phyloP scores from a whole-genome alignment of 768 basidiomycete species.

The Tephrocybe sp. region DNA sequence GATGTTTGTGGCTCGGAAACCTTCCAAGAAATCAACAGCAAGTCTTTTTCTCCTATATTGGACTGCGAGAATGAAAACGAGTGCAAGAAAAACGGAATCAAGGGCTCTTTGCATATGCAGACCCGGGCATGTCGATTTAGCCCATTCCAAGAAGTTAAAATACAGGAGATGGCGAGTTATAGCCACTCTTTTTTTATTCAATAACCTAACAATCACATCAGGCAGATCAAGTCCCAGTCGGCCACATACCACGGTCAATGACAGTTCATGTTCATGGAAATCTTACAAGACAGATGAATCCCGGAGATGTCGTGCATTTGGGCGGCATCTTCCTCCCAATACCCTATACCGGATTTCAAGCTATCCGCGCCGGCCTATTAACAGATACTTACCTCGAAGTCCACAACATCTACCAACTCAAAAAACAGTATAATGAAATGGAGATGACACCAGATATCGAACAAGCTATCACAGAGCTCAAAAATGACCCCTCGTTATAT shows the following conservation, averaged over 20 bases:
- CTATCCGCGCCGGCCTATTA: conserved; percentile 91
- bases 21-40: conserved; percentile 94
- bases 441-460: conserved; percentile 85
- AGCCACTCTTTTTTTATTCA: neutral
- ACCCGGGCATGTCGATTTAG: conserved; percentile 95
- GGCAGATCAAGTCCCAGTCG: conserved; percentile 99
- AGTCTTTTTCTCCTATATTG: conserved; percentile 83
- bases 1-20: conserved; percentile 98
- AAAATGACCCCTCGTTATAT: conserved; percentile 78
- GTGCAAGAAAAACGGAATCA: conserved; percentile 83
- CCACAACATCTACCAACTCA: conserved; percentile 89
- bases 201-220: conserved; percentile 25
- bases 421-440: conserved; percentile 97
- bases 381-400: conserved; percentile 96
- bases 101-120: conserved; percentile 96
- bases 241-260: conserved; percentile 98
- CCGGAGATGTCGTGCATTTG: conserved; percentile 92
- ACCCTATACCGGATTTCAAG: conserved; percentile 97
- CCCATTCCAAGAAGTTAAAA: conserved; percentile 98
- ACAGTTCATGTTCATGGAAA: conserved; percentile 91
- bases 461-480: conserved; percentile 62
- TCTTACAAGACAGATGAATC: conserved; percentile 87
- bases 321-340: conserved; percentile 97
- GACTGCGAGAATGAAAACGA: conserved; percentile 86
- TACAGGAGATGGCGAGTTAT: conserved; percentile 89